A percentile compares a stretch with the other conserved stretches of the same genome.
Evolutionary conservation across 805 yeast genomes (phyloP).

Genomic region (Starmerella floris): DNA sequence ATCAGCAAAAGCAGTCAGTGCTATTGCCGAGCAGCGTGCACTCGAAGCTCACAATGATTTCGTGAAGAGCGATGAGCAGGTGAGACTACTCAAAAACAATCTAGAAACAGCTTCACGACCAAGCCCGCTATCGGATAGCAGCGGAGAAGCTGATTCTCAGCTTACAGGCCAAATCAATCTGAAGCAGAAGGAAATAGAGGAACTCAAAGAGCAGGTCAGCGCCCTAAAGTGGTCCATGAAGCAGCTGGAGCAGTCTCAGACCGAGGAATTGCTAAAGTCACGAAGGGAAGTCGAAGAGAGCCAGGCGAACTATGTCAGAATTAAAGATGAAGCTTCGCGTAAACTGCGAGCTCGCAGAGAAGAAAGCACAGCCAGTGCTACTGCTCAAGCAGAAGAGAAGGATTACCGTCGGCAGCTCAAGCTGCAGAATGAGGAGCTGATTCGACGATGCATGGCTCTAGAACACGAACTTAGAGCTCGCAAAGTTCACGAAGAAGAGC

Average conservation of each 20-base stretch:
- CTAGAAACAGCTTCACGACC: slow-evolving; percentile 16
- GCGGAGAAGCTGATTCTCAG: neutral
- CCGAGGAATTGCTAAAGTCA: neutral
- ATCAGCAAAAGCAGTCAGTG: slow-evolving; percentile 24
- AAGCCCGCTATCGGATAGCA: neutral
- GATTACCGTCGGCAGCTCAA: neutral
- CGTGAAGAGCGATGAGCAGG: neutral
- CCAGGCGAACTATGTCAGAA: neutral
- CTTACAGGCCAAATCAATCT: neutral
- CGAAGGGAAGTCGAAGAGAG: neutral
- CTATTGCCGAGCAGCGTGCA: slow-evolving; percentile 24
- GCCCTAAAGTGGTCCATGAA: neutral
- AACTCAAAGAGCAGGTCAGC: neutral
- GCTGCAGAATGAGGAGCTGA: slow-evolving; percentile 23
- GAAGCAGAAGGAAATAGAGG: neutral
- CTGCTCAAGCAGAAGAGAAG: neutral
- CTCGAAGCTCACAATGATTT: neutral
- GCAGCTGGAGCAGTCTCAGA: slow-evolving; percentile 1
- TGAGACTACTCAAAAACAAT: neutral
- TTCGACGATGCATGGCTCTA: slow-evolving; percentile 20
- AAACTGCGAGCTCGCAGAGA: neutral
- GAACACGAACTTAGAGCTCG: slow-evolving; percentile 23
- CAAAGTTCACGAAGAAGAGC: slow-evolving; percentile 23
- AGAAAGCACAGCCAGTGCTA: neutral
- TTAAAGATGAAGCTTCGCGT: neutral